Evolutionary conservation across 2,329 filamentous ascomycete genomes (phyloP), one percentile per base, ranked within the genome.

Genomic region (Arthroderma sp.): DNA sequence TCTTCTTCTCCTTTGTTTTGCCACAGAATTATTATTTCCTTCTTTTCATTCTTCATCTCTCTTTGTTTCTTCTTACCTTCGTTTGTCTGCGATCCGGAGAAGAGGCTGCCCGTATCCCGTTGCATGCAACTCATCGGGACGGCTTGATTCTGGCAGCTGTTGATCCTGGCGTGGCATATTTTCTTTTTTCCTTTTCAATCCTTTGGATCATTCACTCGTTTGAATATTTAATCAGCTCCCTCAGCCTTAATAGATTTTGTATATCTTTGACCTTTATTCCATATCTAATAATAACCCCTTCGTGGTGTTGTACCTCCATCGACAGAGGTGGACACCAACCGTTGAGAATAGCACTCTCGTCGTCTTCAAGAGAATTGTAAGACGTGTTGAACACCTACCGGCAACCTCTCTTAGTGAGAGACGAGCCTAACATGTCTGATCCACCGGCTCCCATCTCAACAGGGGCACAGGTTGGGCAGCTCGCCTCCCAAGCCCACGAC

Each of bases 401-500:
- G 15, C 15, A 22, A 22, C 15, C 15, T 34, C 38, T 6, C 5
- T 15, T 22, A 22, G 27, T 30, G 27, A 3, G 32, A 4, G 6
- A 7, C 8, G 40, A 31, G 29, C 33, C 5, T 10, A 37, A 27
- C 33, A 47, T 47, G 45, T 11, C 41, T n/a, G 41, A 33, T 27
- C 33, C 38, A 30, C 45, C 45, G 6, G 22, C 45, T 28, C 40
- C 45, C 29, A 43, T 43, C 22, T 40, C 40, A 15, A 34, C 33
- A 10, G 27, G 31, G 11, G 40, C 34, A 4, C 30, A 40, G 40
- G 40, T 37, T 10, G 42, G 36, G 2, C 37, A 44, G 32, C 30
- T 32, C 15, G 40, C 38, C 29, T 34, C 45, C 36, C 33, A 47
- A 27, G 6, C 31, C 9, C 38, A 40, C 10, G 32, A 44, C 28